Base-by-base conservation (phyloP, 805 yeast genomes). In the Zygoascus ofunaensis region DNA sequence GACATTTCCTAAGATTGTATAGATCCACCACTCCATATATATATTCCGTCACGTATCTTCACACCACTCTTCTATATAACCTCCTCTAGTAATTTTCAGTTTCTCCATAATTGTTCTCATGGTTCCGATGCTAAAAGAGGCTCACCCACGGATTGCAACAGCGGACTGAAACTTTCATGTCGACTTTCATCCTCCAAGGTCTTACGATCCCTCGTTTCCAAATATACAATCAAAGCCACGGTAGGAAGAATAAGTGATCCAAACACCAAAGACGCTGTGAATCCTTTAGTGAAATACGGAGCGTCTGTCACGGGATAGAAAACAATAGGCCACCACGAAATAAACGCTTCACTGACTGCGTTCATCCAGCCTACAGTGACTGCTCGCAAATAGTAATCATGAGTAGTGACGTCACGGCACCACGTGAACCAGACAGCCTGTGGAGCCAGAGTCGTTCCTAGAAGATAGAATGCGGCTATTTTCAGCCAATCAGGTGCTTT, bases 291-390 rank as follows among this genome's bases (percentile, higher is more conserved):
- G 35, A 32, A 48, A 26, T 18, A 12, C 5, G 51, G 51, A 17
- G 51, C 51, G 42, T 48, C 51, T 3, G 49, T 45, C 4, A n/a
- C 43, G 2, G 45, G 45, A 20, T 42, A 48, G 35, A 48, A 45
- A 2, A 48, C 47, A 15, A 48, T 35, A 18, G 47, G 47, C 51
- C 49, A 45, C 51, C 51, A 48, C 3, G 49, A 47, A 22, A 46
- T 43, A 23, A 48, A 48, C 8, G 51, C 49, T 30, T 48, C 49
- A 21, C 39, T 46, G 12, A 48, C 28, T 17, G 51, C 41, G 28
- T 48, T 48, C 51, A 48, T 48, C 46, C 47, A 43, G 3, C 49
- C 49, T 21, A 43, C 32, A n/a, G 49, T 46, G 14, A 48, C 37
- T n/a, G 49, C 49, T 30, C 51, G 39, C 14, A 46, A 34, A 22